Base-by-base conservation (phyloP, 2,329 filamentous ascomycete genomes). In the Dactylellina parvicollis region DNA sequence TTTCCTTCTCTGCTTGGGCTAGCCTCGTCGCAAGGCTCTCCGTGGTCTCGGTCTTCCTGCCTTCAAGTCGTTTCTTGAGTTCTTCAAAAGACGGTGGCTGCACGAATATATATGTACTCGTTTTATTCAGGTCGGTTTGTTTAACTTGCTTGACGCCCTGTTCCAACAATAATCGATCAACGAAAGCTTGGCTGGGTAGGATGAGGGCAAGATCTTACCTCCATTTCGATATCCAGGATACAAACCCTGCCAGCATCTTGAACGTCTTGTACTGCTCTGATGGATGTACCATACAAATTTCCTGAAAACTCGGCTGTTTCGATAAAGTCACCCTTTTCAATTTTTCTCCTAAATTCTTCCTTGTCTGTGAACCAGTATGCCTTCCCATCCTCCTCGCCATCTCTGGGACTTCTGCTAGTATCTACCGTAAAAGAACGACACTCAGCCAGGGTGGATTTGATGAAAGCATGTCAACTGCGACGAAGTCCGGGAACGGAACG, bases 181-280 rank as follows among this genome's bases (percentile, higher is more conserved):
- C 46, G 12, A 57, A 14, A 20, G 10, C 49, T 32, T 16, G 30
- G 9, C 10, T 16, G 49, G 20, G 26, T 12, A 9, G 12, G 42
- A 12, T 44, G n/a, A 47, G 38, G 24, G 12, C 32, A 52, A 38
- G n/a, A 10, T 86, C 80, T 93, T 26, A 77, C 76, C 74, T 96
- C 92, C 92, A 97, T 96, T 85, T 97, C 94, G 79, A 97, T 98
- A 80, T 98, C 94, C 77, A 97, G 83, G 50, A 97, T 88, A 74
- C 93, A 94, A 42, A 92, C 87, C 78, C 85, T 86, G 16, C 85
- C 86, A 7, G 81, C 78, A 47, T 85, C 84, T 16, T 81, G 79
- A 22, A 88, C 82, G 78, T 91, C 87, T 80, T 89, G 86, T 75
- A 96, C 92, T 26, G 92, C 92, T 81, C 86, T 84, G 79, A 92